Percentiles rank a stretch among this genome's conserved stretches.
These are phyloP conservation scores for Nemania serpens DNA, from an alignment of 2,329 filamentous ascomycete species.

Conservation along the genomic window DNA sequence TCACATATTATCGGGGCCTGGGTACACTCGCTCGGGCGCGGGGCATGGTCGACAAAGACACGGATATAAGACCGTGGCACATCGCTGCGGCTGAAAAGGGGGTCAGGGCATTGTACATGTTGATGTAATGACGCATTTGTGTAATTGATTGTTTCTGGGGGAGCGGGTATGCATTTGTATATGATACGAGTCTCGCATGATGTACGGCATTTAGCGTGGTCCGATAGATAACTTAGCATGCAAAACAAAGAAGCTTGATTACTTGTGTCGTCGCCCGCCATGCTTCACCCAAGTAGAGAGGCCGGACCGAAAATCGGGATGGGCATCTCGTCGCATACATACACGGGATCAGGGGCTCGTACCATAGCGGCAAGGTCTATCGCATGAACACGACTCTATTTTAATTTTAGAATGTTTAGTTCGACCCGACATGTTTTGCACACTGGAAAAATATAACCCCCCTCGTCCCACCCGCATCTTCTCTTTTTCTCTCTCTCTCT, in stretches of 20 bases:
- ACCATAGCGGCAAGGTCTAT: not conserved
- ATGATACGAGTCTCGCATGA: conserved; percentile 9
- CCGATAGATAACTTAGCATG: conserved; percentile 9
- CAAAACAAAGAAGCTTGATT: conserved; percentile 11
- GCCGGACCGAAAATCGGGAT: not conserved
- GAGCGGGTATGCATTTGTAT: conserved; percentile 17
- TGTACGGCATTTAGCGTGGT: conserved; percentile 13
- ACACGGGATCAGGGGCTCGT: not conserved
- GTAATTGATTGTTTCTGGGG: not conserved
- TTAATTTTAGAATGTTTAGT: not conserved
- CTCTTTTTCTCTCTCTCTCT: not conserved
- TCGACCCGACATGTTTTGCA: not conserved
- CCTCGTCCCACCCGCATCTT: too few species aligned
- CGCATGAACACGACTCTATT: not conserved
- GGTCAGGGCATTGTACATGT: conserved; percentile 65
- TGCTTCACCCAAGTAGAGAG: not conserved
- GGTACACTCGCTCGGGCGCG: conserved; percentile 71
- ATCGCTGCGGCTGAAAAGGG: conserved; percentile 73
- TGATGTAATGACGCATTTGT: conserved; percentile 62
- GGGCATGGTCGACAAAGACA: conserved; percentile 62
- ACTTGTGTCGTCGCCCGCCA: not conserved
- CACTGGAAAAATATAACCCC: not conserved
- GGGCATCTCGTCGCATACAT: not conserved
- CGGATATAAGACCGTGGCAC: conserved; percentile 76
- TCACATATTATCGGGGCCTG: conserved; percentile 70